Conservation (phyloP, 1,284 basidiomycete species). For the Volvariella volvacea region DNA sequence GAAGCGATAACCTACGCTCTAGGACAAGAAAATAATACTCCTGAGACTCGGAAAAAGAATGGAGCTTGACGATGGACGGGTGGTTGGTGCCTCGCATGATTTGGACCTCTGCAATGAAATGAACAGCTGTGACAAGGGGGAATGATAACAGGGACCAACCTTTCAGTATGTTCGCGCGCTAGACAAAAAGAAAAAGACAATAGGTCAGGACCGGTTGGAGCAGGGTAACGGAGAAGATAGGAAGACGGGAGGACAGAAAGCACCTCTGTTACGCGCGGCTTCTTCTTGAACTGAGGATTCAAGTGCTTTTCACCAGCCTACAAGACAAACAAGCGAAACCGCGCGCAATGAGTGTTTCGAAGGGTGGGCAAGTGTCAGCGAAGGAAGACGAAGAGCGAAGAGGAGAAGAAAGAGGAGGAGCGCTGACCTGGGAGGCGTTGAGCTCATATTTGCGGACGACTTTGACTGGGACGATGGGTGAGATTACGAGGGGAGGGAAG, state of each 20-base stretch:
- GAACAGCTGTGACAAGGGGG: constrained; percentile 3
- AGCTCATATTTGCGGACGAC: constrained; percentile 97
- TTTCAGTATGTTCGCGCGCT: constrained; percentile 98
- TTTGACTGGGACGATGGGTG: constrained; percentile 58
- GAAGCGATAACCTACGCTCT: constrained; percentile 57
- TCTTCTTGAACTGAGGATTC: constrained; percentile 90
- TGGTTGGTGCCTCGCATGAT: constrained; percentile 97
- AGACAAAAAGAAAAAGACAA: constrained; percentile 26
- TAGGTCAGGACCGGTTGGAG: constrained; percentile 10
- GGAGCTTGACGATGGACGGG: constrained; percentile 83
- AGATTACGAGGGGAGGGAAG: constrained; percentile 7
- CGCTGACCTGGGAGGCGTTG: constrained; percentile 90
- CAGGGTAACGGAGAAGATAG: constrained; percentile 9
- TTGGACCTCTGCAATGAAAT: constrained; percentile 74
- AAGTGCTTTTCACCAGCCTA: constrained; percentile 90
- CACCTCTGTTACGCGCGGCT: constrained; percentile 95
- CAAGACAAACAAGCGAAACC: constrained; percentile 18
- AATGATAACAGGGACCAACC: constrained; percentile 29
- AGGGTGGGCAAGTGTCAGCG: constrained; percentile 16
- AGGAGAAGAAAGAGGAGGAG: constrained; percentile 10
- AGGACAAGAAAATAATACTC: constrained; percentile 95
- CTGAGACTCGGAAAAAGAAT: constrained; percentile 84
- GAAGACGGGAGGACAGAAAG: constrained; percentile 27
- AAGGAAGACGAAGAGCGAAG: constrained; percentile 13
- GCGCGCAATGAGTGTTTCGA: constrained; percentile 28